phyloP scores from a whole-genome alignment of 306 rosid species.

The Quercus gilva region DNA sequence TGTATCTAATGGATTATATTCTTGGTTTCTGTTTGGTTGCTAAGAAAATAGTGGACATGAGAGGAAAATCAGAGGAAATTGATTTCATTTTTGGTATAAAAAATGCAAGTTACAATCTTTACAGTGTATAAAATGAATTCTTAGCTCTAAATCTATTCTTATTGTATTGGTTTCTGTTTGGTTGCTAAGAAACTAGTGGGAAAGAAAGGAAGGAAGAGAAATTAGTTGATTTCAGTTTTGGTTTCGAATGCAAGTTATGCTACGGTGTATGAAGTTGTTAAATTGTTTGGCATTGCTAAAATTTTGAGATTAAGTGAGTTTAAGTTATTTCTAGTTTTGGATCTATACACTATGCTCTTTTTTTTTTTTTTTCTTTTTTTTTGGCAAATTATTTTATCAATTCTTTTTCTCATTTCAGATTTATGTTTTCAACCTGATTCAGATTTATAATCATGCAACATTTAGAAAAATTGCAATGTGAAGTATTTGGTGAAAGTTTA shows the following conservation, averaged over 20 bases:
- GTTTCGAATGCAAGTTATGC: not conserved
- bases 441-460: not conserved
- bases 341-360: too few relatives aligned
- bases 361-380: too few relatives aligned
- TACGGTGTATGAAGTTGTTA: not conserved
- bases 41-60: not conserved
- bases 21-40: not conserved
- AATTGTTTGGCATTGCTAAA: too few relatives aligned
- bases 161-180: not conserved
- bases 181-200: not conserved
- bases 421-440: not conserved
- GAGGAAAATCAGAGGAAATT: not conserved
- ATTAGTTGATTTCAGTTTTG: conserved; percentile 1
- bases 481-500: not conserved
- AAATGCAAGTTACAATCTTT: too few relatives aligned
- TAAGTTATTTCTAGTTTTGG: not conserved
- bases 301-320: not conserved
- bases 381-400: not conserved
- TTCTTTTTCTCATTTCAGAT: not conserved
- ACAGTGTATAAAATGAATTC: too few relatives aligned
- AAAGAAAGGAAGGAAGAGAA: not conserved
- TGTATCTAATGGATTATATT: not conserved
- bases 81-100: too few relatives aligned
- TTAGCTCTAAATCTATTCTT: not conserved
- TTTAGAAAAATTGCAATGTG: not conserved